Evolutionary conservation across 2,329 filamentous ascomycete genomes (phyloP).

Genomic region (Stromatinia cepivora): DNA sequence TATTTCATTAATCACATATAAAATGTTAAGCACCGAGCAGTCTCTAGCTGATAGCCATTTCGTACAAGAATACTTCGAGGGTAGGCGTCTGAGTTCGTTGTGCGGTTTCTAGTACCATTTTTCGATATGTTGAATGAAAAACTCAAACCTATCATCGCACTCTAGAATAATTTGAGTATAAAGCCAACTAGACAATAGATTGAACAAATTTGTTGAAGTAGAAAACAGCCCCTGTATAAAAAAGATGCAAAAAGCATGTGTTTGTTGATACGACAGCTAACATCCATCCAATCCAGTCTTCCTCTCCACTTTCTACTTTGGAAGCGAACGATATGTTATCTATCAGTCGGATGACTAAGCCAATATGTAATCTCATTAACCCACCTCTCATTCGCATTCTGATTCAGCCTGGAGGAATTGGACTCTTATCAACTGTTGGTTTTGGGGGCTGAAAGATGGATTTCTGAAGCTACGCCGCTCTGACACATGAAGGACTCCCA

Average conservation of each 20-base stretch:
- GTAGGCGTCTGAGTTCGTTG: not conserved
- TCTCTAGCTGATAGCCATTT: not conserved
- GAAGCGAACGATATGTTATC: not conserved
- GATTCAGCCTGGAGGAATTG: not conserved
- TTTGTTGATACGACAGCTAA: no score
- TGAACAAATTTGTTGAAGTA: no score
- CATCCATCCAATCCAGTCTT: no score
- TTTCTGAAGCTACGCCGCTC: conserved; percentile 2
- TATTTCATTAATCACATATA: no score
- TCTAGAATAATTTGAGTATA: no score
- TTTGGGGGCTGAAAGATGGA: not conserved
- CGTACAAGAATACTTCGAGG: not conserved
- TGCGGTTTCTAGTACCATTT: not conserved
- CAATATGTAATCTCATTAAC: no score
- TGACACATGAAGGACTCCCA: not conserved
- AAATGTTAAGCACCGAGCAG: no score
- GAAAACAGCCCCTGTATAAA: no score
- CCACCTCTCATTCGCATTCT: not conserved
- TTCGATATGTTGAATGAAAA: not conserved
- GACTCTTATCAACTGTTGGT: not conserved
- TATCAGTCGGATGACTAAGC: not conserved
- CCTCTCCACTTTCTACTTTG: no score
- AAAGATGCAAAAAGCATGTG: no score
- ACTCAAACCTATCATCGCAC: not conserved
- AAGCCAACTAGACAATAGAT: no score